Base-by-base conservation (phyloP, 1,139 yeast genomes). In the Sugiyamaella novakii region DNA sequence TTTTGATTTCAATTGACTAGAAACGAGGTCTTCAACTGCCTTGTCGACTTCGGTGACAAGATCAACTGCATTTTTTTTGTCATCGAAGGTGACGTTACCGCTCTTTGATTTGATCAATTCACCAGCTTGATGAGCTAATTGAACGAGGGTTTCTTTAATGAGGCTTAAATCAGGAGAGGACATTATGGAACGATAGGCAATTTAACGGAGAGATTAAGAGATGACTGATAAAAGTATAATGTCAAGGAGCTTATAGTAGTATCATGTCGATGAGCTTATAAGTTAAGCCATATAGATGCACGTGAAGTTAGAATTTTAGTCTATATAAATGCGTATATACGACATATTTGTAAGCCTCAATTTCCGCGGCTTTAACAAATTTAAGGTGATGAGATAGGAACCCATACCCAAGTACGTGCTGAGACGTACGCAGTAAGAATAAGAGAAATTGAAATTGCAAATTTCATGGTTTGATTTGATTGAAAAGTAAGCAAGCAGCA, bases 1-100 rank as follows among this genome's bases (percentile, higher is more conserved):
- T 45, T 62, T 65, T 2, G 52, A 52, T 5, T 50, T 37, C 47
- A 79, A 66, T 33, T 59, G 61, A 5, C 59, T 57, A 21, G 71
- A 70, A 17, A 80, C 79, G 15, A 74, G 67, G 2, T 61, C 62
- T 59, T 80, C 85, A 4, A 80, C 81, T 8, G 73, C 70, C 57
- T 77, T 77, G 62, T 80, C 84, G 14, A 77, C 75, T 49, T 74
- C 79, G 3, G 84, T 80, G 12, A 80, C 84, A 28, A 80, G 65
- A 59, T 80, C 84, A 3, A 79, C 83, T 3, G 80, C 71, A 58
- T 78, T 78, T 52, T 75, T 74, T 65, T 79, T 79, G 59, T 78
- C 80, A 54, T 74, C 80, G 56, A 73, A 78, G 1, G 68, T 52
- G 25, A 74, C 78, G 30, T 70, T 73, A 11, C 82, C 83, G 5